Conservation (phyloP, 202 grass and related monocot species). For the Setaria viridis region DNA sequence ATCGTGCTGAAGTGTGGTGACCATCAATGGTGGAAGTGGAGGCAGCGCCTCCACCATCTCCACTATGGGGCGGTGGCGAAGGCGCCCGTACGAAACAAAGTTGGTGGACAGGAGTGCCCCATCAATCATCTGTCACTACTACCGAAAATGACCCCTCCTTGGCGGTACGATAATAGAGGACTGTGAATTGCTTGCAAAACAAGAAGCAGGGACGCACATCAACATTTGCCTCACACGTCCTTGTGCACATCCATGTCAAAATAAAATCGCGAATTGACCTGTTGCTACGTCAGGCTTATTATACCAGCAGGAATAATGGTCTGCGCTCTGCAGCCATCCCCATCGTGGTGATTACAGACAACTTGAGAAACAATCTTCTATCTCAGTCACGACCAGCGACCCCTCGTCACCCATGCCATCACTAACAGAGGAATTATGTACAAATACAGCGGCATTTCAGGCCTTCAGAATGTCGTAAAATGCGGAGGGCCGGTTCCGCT, state of each 20-base stretch:
- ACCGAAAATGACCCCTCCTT: background rate
- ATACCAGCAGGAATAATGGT: background rate
- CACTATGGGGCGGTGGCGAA: background rate
- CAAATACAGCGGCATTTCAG: background rate
- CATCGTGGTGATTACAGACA: background rate
- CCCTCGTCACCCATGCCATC: background rate
- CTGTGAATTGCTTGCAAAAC: background rate
- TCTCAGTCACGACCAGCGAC: background rate
- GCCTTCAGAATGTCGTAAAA: conserved; percentile 73
- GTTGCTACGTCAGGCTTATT: background rate
- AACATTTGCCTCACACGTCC: background rate
- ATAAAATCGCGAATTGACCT: background rate
- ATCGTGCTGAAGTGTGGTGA: background rate
- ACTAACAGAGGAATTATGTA: background rate
- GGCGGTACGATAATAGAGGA: background rate
- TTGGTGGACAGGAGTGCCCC: background rate
- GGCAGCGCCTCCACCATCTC: background rate
- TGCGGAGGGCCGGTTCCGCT: conserved; percentile 57
- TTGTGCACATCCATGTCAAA: conserved; percentile 1
- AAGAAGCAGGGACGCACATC: background rate
- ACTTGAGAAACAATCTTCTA: background rate
- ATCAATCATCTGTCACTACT: background rate
- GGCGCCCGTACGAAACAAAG: conserved; percentile 14
- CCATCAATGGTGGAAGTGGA: conserved; percentile 36
- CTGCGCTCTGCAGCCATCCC: background rate